Evolutionary conservation across 2,329 filamentous ascomycete genomes (phyloP), one percentile per base, ranked within the genome.

Genomic region (Aspergillus sp.): DNA sequence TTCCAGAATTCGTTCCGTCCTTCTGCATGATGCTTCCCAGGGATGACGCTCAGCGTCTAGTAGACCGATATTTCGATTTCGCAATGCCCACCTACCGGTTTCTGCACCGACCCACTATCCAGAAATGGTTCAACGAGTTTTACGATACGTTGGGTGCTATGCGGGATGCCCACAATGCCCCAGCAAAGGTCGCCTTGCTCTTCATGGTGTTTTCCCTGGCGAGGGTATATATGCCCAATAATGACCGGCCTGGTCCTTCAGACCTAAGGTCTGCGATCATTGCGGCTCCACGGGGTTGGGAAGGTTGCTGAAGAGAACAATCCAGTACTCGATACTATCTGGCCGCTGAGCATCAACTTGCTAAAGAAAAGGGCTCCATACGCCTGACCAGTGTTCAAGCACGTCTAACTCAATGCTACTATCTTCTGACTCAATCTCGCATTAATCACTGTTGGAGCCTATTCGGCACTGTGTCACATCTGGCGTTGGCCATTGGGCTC

Each of bases 361-460:
- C 68, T 13, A 70, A 67, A n/a, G 75, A 76, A 42, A 68, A 66
- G 5, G 75, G 74, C 1, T 63, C 64, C 2, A 67, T 75, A 11
- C 65, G 69, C 2, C 58, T 77, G 2, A 68, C 68, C 4, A 74
- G 72, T 29, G 68, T 76, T 0, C 75, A 77, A 56, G 75, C 74
- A 4, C 70, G 73, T 0, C 56, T 78, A 0, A 56, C 63, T 0
- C 75, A 78, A 54, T 76, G 74, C 45, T 75, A 72, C 43, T 78
- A 75, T 43, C 66, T 78, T 0, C 65, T 78, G 1, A 65, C 73
- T 0, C 71, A 71, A 9, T 78, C 76, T 2, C 72, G 76, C 3
- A 67, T 79, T 53, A 78, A 78, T 50, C 74, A 77, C 42, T 76
- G 73, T 57, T 79, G 76, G 76, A 76, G 65, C 36, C 62, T 76